Percentiles rank a stretch among this genome's conserved stretches.
These are phyloP conservation scores for Cicer bijugum DNA, from an alignment of 306 rosid species.

Conservation along the genomic window DNA sequence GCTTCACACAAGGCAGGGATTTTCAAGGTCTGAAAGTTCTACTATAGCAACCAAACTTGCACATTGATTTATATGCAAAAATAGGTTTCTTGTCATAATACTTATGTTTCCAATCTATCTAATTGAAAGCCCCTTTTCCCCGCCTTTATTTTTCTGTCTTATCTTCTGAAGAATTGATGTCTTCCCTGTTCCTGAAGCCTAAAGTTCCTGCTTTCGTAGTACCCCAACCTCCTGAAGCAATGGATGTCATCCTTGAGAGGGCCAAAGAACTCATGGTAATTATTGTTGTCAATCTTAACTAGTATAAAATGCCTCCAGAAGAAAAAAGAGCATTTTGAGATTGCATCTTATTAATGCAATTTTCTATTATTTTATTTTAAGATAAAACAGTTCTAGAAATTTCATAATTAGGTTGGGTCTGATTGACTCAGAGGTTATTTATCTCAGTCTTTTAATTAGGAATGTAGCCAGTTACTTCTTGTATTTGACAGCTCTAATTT, in stretches of 20 bases:
- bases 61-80: constrained; percentile 40
- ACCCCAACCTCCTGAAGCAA: constrained; percentile 78
- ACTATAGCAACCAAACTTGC: constrained; percentile 39
- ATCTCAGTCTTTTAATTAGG: background rate
- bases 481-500: constrained; percentile 20
- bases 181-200: constrained; percentile 68
- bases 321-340: background rate
- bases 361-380: background rate
- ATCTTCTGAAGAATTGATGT: constrained; percentile 59
- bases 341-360: constrained; percentile 9
- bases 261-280: constrained; percentile 67
- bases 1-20: constrained; percentile 86
- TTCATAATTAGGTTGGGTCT: constrained; percentile 18
- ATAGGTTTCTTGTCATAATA: constrained; percentile 40
- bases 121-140: constrained; percentile 37
- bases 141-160: constrained; percentile 41
- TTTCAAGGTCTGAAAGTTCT: constrained; percentile 62
- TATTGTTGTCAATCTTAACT: constrained; percentile 40
- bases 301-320: constrained; percentile 11
- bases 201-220: constrained; percentile 78
- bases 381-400: constrained; percentile 15
- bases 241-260: constrained; percentile 67
- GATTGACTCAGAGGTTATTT: constrained; percentile 3
- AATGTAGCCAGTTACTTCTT: constrained; percentile 9
- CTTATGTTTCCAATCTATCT: constrained; percentile 46